These are phyloP conservation scores for Aspergillus hancockii DNA, from an alignment of 495 filamentous ascomycete genomes.

Conservation along the genomic window DNA sequence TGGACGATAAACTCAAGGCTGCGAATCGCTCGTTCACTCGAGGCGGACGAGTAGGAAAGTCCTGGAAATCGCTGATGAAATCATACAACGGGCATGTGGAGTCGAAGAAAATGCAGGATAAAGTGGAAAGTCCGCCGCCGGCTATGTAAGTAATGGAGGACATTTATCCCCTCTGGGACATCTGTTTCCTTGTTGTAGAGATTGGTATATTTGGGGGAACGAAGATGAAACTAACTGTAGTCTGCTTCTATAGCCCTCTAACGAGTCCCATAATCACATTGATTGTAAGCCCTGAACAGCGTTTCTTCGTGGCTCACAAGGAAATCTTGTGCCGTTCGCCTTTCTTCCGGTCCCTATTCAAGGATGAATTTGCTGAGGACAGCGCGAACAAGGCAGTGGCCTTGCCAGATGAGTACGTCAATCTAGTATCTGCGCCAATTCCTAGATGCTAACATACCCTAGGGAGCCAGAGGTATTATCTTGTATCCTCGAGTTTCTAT, in stretches of 20 bases:
- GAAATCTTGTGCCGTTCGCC: conserved; percentile 62
- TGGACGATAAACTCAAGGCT: conserved; percentile 14
- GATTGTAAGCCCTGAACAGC: conserved; percentile 74
- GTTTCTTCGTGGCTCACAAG: conserved; percentile 75
- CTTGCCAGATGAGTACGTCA: conserved; percentile 57
- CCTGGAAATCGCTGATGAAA: conserved; percentile 71
- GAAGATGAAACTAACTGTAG: conserved; percentile 26
- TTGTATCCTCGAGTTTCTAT: conserved; percentile 68
- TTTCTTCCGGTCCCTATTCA: conserved; percentile 56
- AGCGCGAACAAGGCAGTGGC: conserved; percentile 56
- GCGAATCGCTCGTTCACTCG: conserved; percentile 67
- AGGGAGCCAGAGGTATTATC: conserved; percentile 67
- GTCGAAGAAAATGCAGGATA: conserved; percentile 68
- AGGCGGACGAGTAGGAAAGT: conserved; percentile 76
- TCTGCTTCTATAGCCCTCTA: conserved; percentile 48
- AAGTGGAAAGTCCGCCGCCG: conserved; percentile 53
- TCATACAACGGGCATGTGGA: conserved; percentile 69
- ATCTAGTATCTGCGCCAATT: not conserved
- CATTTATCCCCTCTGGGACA: not conserved
- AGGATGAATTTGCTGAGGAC: conserved; percentile 58
- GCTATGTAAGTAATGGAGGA: conserved; percentile 40
- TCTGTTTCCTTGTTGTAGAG: not conserved
- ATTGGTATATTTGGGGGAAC: conserved; percentile 10
- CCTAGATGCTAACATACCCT: not conserved
- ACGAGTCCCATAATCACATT: conserved; percentile 82